These are phyloP conservation scores for Neopestalotiopsis clavispora DNA, from an alignment of 2,329 filamentous ascomycete species.

Conservation along the genomic window DNA sequence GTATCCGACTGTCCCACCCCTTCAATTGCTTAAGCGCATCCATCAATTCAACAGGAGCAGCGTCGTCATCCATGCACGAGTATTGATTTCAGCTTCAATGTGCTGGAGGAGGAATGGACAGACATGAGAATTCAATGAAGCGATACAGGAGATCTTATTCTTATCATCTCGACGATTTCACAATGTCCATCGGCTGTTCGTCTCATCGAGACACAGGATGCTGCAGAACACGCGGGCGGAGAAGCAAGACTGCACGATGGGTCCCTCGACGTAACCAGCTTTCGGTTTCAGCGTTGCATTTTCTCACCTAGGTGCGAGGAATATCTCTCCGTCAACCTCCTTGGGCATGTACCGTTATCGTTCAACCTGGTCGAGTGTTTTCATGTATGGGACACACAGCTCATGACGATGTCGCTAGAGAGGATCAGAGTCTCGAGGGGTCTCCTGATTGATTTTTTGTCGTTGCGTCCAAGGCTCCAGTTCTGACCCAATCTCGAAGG, in stretches of 20 bases:
- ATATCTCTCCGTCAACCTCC: neutral
- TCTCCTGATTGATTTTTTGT: neutral
- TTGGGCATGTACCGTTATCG: neutral
- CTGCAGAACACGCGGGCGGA: conserved; percentile 1
- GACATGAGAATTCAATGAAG: neutral
- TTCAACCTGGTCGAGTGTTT: neutral
- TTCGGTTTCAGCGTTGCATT: conserved; percentile 13
- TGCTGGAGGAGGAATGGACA: neutral
- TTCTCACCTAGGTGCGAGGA: conserved; percentile 1
- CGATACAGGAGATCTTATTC: neutral
- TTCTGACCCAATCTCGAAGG: neutral
- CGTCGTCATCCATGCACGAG: conserved; percentile 6
- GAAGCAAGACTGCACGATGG: conserved; percentile 3
- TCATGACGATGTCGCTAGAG: neutral
- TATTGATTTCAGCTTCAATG: neutral
- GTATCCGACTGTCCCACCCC: conserved; percentile 1
- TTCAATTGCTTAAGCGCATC: neutral
- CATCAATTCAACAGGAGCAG: neutral
- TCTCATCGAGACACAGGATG: conserved; percentile 1
- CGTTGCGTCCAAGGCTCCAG: neutral
- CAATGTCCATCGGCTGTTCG: neutral
- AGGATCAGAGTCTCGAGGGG: neutral
- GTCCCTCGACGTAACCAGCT: conserved; percentile 8
- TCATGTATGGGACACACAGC: neutral
- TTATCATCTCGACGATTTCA: neutral